phyloP scores from a whole-genome alignment of 225 moss, liverwort and hornwort genomes.

The Lunularia cruciata region DNA sequence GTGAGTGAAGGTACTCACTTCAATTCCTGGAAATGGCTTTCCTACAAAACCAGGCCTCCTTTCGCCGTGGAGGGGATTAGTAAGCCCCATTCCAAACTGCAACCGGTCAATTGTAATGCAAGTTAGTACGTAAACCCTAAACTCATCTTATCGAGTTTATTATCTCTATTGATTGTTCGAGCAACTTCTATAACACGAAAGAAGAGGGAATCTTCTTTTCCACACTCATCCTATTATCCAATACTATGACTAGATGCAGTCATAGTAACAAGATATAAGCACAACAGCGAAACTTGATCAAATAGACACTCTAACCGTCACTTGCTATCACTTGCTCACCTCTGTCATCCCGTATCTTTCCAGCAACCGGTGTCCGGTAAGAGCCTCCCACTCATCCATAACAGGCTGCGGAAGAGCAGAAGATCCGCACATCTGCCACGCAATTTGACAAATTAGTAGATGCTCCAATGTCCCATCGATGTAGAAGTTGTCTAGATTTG shows the following conservation, averaged over 20 bases:
- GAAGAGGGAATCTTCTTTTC: too few species aligned
- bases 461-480: neutral
- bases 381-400: conserved; percentile 84
- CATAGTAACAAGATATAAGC: too few species aligned
- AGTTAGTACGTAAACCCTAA: too few species aligned
- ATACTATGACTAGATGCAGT: too few species aligned
- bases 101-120: too few species aligned
- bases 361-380: conserved; percentile 72
- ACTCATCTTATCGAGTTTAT: too few species aligned
- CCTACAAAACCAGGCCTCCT: conserved; percentile 86
- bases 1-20: conserved; percentile 44
- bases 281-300: too few species aligned
- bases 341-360: conserved; percentile 99
- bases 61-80: conserved; percentile 83
- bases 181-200: too few species aligned
- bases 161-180: too few species aligned
- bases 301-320: too few species aligned
- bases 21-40: conserved; percentile 70
- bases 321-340: conserved; percentile 60
- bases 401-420: conserved; percentile 93
- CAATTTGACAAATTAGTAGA: neutral
- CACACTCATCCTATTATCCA: too few species aligned
- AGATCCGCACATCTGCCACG: conserved; percentile 86
- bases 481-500: neutral
- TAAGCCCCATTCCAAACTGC: conserved; percentile 95